Conservation (phyloP, 2,329 filamentous ascomycete genomes). For the Rhynchosporium agropyri region DNA sequence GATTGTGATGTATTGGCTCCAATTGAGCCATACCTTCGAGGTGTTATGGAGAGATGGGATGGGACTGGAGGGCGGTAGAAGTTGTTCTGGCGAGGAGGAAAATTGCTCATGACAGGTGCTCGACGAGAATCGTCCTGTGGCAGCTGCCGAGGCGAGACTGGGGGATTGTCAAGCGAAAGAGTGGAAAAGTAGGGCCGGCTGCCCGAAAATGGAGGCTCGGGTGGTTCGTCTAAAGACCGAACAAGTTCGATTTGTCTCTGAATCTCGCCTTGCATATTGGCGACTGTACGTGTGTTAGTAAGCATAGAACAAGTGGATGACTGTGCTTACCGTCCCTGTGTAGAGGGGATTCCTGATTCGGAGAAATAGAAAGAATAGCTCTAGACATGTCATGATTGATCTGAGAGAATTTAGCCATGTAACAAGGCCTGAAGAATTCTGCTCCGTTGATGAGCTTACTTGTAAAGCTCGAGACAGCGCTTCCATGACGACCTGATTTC, state of each 20-base stretch:
- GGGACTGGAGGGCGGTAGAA: conserved; percentile 78
- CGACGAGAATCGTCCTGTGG: conserved; percentile 82
- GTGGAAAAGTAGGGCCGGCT: conserved; percentile 68
- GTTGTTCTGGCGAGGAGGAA: conserved; percentile 57
- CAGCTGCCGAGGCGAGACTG: conserved; percentile 84
- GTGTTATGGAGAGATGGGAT: conserved; percentile 77
- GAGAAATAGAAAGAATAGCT: conserved; percentile 71
- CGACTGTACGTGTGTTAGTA: conserved; percentile 49
- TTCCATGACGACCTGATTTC: conserved; percentile 81
- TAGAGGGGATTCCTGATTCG: conserved; percentile 73
- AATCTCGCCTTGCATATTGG: conserved; percentile 60
- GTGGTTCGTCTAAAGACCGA: conserved; percentile 62
- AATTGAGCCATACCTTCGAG: conserved; percentile 84
- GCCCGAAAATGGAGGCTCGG: conserved; percentile 66
- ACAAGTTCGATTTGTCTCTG: conserved; percentile 62
- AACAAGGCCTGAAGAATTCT: not conserved
- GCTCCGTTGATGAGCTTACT: conserved; percentile 46
- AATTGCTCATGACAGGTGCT: conserved; percentile 62
- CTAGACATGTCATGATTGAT: conserved; percentile 85
- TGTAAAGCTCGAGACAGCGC: conserved; percentile 73
- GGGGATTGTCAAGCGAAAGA: conserved; percentile 67
- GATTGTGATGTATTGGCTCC: conserved; percentile 67
- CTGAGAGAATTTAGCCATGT: conserved; percentile 47
- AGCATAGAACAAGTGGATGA: conserved; percentile 12
- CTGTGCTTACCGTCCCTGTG: conserved; percentile 75